Evolutionary conservation across 345 rosid species (phyloP).

Genomic region (Murraya paniculata): DNA sequence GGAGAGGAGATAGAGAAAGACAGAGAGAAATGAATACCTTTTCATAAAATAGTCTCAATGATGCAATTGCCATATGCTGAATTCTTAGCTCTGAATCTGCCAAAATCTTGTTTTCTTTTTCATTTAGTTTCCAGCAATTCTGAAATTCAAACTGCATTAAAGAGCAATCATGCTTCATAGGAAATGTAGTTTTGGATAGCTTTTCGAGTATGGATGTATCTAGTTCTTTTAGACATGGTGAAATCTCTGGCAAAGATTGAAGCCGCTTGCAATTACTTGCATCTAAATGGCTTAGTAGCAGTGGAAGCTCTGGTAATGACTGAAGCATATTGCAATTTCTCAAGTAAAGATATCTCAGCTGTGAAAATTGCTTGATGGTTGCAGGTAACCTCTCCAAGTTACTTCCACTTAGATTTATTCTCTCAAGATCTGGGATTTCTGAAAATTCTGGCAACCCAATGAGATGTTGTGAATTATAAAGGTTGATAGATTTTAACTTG

Average conservation of each 20-base stretch:
- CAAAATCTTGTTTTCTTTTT: background rate
- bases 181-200: no score
- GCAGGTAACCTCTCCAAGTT: background rate
- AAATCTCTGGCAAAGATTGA: background rate
- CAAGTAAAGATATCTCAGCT: background rate
- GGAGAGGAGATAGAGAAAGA: background rate
- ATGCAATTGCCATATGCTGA: background rate
- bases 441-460: background rate
- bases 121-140: background rate
- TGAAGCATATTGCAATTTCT: background rate
- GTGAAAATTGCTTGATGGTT: background rate
- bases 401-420: background rate
- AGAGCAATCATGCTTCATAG: no score
- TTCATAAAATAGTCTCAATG: background rate
- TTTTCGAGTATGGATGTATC: background rate
- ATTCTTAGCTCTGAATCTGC: background rate
- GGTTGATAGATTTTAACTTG: background rate
- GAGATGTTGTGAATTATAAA: background rate
- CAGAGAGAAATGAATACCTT: background rate
- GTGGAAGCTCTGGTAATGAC: conserved; percentile 9
- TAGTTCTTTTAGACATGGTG: background rate
- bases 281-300: background rate
- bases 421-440: background rate
- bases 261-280: background rate
- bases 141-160: no score